A percentile compares a stretch with the other conserved stretches of the same genome.
Conservation (phyloP, 257 asterid species). For the Scutellaria barbata region DNA sequence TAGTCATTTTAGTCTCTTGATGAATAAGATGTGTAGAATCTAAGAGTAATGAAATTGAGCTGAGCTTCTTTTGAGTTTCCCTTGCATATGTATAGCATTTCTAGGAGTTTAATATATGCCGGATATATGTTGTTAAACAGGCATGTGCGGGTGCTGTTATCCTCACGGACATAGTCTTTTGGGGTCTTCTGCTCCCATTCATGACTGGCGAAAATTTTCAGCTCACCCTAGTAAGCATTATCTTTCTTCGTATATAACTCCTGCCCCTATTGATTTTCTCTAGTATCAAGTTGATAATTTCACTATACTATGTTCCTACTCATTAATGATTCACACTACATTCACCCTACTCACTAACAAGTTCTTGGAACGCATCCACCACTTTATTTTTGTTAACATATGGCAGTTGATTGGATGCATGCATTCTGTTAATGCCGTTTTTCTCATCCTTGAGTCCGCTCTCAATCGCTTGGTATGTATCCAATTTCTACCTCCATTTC, state of each 20-base stretch:
- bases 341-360: neutral
- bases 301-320: neutral
- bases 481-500: neutral
- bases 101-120: neutral
- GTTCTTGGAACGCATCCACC: conserved; percentile 15
- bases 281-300: neutral
- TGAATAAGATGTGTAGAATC: neutral
- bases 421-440: conserved; percentile 90
- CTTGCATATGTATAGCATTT: neutral
- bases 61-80: neutral
- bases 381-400: neutral
- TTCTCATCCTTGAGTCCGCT: conserved; percentile 78
- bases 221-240: conserved; percentile 68
- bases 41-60: neutral
- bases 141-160: conserved; percentile 80
- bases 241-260: neutral
- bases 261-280: neutral
- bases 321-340: neutral
- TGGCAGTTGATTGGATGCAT: conserved; percentile 75
- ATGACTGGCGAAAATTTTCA: conserved; percentile 67
- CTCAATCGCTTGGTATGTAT: conserved; percentile 68
- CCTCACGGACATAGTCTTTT: conserved; percentile 86
- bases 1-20: neutral
- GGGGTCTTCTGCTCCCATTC: conserved; percentile 90
- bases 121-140: conserved; percentile 41